A percentile compares a stretch with the other conserved stretches of the same genome.
Conservation (phyloP, 768 basidiomycete species). For the Suillus subaureus region DNA sequence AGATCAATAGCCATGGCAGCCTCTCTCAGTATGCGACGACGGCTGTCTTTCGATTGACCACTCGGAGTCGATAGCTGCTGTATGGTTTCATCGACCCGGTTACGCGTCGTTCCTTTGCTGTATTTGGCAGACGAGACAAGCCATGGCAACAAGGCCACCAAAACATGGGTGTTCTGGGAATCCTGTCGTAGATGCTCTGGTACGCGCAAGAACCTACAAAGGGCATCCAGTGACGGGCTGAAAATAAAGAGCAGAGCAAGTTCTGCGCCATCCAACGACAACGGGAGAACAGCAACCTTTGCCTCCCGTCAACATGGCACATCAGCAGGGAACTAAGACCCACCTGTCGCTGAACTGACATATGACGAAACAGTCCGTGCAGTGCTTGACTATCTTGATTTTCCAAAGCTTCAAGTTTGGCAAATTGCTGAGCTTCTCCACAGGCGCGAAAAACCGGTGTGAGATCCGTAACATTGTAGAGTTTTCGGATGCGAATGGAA, state of each 20-base stretch:
- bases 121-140: constrained; percentile 19
- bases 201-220: constrained; percentile 45
- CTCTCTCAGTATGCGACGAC: constrained; percentile 12
- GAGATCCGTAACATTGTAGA: constrained; percentile 54
- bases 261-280: constrained; percentile 47
- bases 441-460: constrained; percentile 50
- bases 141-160: constrained; percentile 30
- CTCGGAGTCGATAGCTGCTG: constrained; percentile 4
- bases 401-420: constrained; percentile 44
- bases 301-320: constrained; percentile 10
- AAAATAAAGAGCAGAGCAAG: constrained; percentile 63
- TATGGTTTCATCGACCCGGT: constrained; percentile 13
- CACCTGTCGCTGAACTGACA: constrained; percentile 53
- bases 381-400: constrained; percentile 44
- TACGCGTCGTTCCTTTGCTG: constrained; percentile 20
- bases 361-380: constrained; percentile 43
- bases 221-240: constrained; percentile 36
- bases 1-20: constrained; percentile 28
- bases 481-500: constrained; percentile 45
- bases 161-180: constrained; percentile 19
- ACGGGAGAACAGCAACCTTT: constrained; percentile 53
- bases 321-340: constrained; percentile 19
- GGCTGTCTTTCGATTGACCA: background rate
- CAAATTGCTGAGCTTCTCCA: constrained; percentile 53
- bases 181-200: constrained; percentile 30